Evolutionary conservation across 139 green algal genomes (phyloP).

Genomic region (Monoraphidium neglectum): DNA sequence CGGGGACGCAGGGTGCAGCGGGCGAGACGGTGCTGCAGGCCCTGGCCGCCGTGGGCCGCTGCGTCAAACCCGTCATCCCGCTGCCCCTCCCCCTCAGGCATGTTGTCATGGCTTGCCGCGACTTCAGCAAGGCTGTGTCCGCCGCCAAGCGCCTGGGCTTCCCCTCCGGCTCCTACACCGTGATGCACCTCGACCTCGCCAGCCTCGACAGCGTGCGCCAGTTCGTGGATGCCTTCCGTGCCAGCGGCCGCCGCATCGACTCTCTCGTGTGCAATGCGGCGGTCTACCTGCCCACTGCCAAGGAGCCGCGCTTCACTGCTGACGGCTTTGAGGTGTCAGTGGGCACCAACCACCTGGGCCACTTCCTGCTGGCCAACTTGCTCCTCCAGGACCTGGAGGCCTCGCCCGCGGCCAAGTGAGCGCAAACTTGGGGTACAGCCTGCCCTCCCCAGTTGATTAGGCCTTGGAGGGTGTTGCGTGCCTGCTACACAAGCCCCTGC

Average conservation of each 20-base stretch:
- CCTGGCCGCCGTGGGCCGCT: neutral
- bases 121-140: constrained; percentile 76
- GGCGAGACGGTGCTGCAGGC: too few relatives aligned
- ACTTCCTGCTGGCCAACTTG: constrained; percentile 92
- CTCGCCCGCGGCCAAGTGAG: constrained; percentile 25
- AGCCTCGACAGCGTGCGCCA: constrained; percentile 77
- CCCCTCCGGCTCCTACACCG: constrained; percentile 66
- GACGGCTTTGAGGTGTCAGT: constrained; percentile 90
- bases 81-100: neutral
- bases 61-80: neutral
- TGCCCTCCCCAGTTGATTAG: too few relatives aligned
- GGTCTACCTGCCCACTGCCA: constrained; percentile 89
- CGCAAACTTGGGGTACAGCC: constrained; percentile 8
- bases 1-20: too few relatives aligned
- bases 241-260: constrained; percentile 70
- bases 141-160: constrained; percentile 62
- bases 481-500: too few relatives aligned
- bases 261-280: constrained; percentile 92
- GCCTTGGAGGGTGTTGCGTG: too few relatives aligned
- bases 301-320: constrained; percentile 85
- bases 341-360: constrained; percentile 89
- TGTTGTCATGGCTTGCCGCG: constrained; percentile 24
- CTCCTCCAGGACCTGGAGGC: constrained; percentile 84
- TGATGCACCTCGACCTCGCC: constrained; percentile 87
- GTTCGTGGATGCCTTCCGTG: constrained; percentile 81